These are phyloP conservation scores for Thraustochytrium aureum DNA, from an alignment of 352 stramenopile genomes.

Conservation along the genomic window DNA sequence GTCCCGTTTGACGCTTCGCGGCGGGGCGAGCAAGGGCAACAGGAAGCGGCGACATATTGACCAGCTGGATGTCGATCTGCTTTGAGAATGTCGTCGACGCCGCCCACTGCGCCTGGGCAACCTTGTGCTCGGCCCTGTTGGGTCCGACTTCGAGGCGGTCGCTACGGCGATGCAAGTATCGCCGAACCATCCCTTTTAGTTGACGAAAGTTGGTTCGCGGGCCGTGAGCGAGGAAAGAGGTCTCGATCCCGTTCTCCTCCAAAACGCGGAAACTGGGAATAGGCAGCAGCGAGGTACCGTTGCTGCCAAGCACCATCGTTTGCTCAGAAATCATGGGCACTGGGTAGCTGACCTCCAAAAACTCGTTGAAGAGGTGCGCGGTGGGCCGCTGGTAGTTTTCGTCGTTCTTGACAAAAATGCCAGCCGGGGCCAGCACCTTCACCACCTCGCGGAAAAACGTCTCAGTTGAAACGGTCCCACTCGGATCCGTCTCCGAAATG, in stretches of 20 bases:
- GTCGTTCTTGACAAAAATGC: not conserved
- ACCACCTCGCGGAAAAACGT: not conserved
- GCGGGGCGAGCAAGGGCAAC: too few relatives aligned
- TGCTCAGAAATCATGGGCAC: not conserved
- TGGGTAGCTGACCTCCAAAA: not conserved
- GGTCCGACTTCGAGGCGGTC: too few relatives aligned
- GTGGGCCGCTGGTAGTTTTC: not conserved
- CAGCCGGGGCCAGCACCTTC: not conserved
- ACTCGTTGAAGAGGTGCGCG: not conserved
- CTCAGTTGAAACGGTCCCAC: not conserved
- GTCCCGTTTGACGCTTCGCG: too few relatives aligned
- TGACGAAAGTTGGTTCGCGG: not conserved
- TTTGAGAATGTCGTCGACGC: too few relatives aligned
- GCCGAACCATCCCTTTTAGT: not conserved
- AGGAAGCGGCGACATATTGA: too few relatives aligned
- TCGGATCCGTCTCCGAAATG: not conserved
- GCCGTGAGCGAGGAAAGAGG: not conserved
- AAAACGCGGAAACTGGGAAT: not conserved
- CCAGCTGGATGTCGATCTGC: too few relatives aligned
- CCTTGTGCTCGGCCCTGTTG: too few relatives aligned
- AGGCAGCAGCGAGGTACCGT: not conserved
- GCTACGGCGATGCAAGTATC: not conserved
- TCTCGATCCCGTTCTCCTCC: not conserved
- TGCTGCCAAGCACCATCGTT: conserved; percentile 14
- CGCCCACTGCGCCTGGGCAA: too few relatives aligned